phyloP scores from a whole-genome alignment of 495 filamentous ascomycete species.

The Hyaloscypha finlandica region DNA sequence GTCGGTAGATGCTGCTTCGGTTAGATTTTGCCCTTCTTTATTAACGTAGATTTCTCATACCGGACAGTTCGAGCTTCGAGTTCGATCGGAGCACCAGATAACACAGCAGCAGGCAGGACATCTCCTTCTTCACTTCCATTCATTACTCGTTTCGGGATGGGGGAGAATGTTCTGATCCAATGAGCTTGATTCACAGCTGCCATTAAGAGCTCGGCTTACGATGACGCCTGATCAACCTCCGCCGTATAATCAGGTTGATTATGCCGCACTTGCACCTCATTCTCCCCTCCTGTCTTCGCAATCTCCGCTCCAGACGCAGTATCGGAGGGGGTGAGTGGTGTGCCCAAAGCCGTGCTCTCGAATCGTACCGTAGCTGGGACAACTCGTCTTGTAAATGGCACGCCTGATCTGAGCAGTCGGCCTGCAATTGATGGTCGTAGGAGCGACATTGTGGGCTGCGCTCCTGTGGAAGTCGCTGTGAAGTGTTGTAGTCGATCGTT shows the following conservation, averaged over 20 bases:
- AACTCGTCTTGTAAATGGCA: slow-evolving; percentile 36
- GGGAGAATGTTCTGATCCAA: slow-evolving; percentile 73
- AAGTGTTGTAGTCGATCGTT: slow-evolving; percentile 1
- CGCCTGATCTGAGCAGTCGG: slow-evolving; percentile 43
- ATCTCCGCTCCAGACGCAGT: slow-evolving; percentile 16
- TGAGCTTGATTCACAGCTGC: slow-evolving; percentile 5
- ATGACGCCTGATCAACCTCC: slow-evolving; percentile 34
- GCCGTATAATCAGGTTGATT: slow-evolving; percentile 82
- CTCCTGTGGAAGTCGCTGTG: slow-evolving; percentile 4
- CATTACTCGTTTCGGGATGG: slow-evolving; percentile 83
- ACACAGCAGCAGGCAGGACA: slow-evolving; percentile 73
- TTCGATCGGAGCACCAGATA: slow-evolving; percentile 92
- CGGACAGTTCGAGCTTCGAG: slow-evolving; percentile 91
- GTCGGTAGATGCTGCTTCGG: slow-evolving; percentile 77
- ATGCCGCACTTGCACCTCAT: slow-evolving; percentile 25
- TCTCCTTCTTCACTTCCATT: slow-evolving; percentile 84
- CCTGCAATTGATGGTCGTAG: slow-evolving; percentile 37
- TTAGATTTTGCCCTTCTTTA: neutral
- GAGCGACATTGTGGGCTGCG: slow-evolving; percentile 38
- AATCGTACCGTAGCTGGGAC: slow-evolving; percentile 43
- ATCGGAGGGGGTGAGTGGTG: slow-evolving; percentile 33
- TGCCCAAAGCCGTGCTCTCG: slow-evolving; percentile 44
- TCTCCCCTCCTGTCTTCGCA: slow-evolving; percentile 24
- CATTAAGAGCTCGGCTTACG: slow-evolving; percentile 22
- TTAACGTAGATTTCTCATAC: slow-evolving; percentile 47